Percentiles rank a stretch among this genome's conserved stretches.
phyloP scores from a whole-genome alignment of 768 basidiomycete genomes.

The Postia placenta region DNA sequence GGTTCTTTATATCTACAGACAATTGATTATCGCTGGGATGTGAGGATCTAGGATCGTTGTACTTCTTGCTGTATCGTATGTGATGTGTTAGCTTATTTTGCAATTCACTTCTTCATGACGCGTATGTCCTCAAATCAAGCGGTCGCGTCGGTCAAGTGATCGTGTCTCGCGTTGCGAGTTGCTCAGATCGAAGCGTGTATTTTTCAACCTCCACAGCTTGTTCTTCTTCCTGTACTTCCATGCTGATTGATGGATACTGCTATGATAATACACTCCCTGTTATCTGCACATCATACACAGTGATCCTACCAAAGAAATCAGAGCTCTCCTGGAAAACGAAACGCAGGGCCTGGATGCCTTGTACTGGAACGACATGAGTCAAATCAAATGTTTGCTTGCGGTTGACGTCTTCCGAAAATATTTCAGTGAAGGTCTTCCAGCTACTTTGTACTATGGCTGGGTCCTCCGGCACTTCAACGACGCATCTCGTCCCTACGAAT shows the following conservation, averaged over 20 bases:
- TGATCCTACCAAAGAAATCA: constrained; percentile 80
- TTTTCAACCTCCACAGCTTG: neutral
- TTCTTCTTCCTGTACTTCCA: no score
- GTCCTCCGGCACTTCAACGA: constrained; percentile 33
- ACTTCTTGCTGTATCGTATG: no score
- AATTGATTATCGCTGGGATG: no score
- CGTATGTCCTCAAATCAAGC: no score
- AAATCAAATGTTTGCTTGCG: constrained; percentile 55
- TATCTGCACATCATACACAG: constrained; percentile 56
- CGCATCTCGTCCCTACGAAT: constrained; percentile 69
- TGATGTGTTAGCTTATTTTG: no score
- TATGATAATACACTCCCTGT: no score
- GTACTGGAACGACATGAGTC: constrained; percentile 6
- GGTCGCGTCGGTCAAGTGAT: neutral
- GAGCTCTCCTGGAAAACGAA: constrained; percentile 77
- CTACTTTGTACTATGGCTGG: constrained; percentile 19
- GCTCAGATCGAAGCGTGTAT: neutral
- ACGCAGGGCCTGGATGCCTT: constrained; percentile 44
- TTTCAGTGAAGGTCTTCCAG: constrained; percentile 46
- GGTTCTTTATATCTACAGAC: no score
- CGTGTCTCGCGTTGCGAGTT: neutral
- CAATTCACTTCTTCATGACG: no score
- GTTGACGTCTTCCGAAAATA: constrained; percentile 82
- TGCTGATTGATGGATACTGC: no score
- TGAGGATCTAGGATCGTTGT: no score